Percentiles rank a stretch among this genome's conserved stretches.
phyloP scores from a whole-genome alignment of 805 yeast species.

The Barnettozyma californica region DNA sequence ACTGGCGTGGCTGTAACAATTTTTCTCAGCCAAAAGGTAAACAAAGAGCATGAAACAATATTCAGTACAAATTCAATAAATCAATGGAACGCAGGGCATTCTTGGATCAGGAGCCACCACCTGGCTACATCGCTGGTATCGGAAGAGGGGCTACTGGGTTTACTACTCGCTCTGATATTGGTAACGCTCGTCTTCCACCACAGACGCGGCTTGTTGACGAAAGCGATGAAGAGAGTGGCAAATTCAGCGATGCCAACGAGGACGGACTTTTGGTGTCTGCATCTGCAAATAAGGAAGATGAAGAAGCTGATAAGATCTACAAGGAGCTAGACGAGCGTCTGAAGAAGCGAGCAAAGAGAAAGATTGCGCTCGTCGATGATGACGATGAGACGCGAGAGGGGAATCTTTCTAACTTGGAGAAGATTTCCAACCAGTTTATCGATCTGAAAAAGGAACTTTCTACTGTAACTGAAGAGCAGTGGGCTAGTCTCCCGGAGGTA shows the following conservation, averaged over 20 bases:
- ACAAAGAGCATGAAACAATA: background rate
- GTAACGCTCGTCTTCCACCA: conserved; percentile 36
- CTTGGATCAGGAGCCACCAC: conserved; percentile 80
- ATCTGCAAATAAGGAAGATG: conserved; percentile 47
- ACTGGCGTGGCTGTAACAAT: background rate
- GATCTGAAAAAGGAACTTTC: conserved; percentile 64
- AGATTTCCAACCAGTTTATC: conserved; percentile 50
- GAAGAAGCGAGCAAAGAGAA: conserved; percentile 25
- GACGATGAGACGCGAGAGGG: conserved; percentile 26
- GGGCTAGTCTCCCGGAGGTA: conserved; percentile 83
- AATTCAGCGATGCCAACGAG: conserved; percentile 21
- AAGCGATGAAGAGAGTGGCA: conserved; percentile 18
- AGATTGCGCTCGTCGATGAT: conserved; percentile 19
- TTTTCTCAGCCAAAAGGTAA: background rate
- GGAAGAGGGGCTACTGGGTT: conserved; percentile 97
- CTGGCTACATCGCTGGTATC: conserved; percentile 85
- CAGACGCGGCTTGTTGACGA: conserved; percentile 22
- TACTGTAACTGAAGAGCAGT: conserved; percentile 58
- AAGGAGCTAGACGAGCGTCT: conserved; percentile 57
- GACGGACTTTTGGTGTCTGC: conserved; percentile 23
- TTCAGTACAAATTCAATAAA: background rate
- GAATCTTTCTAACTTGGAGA: conserved; percentile 13
- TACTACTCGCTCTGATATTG: conserved; percentile 76
- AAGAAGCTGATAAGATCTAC: conserved; percentile 73
- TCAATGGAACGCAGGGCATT: conserved; percentile 55